A percentile compares a stretch with the other conserved stretches of the same genome.
These are phyloP conservation scores for Eucalyptus sp. DNA, from an alignment of 345 rosid species.

Conservation along the genomic window DNA sequence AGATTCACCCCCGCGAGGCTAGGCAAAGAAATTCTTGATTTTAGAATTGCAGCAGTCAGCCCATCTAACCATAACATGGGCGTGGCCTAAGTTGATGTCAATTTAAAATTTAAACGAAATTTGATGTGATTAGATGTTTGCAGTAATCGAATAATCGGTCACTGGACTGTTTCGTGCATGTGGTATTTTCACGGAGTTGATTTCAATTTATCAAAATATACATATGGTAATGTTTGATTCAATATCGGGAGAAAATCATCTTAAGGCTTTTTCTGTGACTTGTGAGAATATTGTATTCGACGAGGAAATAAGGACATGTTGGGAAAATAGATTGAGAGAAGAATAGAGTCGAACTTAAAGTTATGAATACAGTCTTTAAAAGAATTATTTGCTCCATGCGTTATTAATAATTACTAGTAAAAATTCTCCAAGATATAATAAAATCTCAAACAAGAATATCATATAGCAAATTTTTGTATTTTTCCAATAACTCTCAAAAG, in stretches of 20 bases:
- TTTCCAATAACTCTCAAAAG: background rate
- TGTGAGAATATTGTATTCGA: fast-evolving
- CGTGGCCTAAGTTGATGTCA: background rate
- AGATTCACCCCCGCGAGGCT: background rate
- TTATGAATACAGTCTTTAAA: background rate
- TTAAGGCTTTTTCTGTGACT: too few species aligned
- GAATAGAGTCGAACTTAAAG: background rate
- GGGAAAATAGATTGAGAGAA: background rate
- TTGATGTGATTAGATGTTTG: background rate
- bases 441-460: background rate
- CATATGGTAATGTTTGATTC: background rate
- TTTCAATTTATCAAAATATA: too few species aligned
- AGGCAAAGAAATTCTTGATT: background rate
- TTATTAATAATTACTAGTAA: background rate
- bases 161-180: background rate
- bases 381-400: too few species aligned
- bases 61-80: background rate
- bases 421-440: too few species aligned
- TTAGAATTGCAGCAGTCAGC: background rate
- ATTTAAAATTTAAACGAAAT: too few species aligned
- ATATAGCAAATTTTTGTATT: too few species aligned
- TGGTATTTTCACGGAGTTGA: background rate
- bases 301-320: too few species aligned
- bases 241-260: background rate
- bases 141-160: background rate